These are phyloP conservation scores for Retiboletus fuscus DNA, from an alignment of 1,284 basidiomycete genomes.

Conservation along the genomic window DNA sequence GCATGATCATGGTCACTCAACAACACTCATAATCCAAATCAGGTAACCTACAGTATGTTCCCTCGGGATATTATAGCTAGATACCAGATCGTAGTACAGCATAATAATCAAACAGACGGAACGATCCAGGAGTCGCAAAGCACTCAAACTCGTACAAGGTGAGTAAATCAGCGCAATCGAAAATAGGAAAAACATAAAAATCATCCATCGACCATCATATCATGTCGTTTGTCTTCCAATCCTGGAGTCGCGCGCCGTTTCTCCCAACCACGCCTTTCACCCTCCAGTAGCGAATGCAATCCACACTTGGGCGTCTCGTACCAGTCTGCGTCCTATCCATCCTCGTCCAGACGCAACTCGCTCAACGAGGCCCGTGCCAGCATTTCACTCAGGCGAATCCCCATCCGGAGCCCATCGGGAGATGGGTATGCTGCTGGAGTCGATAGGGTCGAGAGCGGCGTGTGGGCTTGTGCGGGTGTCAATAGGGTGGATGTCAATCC, in stretches of 20 bases:
- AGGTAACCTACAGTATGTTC: too few relatives aligned
- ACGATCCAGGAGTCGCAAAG: not conserved
- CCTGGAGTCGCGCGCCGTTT: slow-evolving; percentile 14
- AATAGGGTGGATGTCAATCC: slow-evolving; percentile 47
- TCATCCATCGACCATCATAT: slow-evolving; percentile 39
- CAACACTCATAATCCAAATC: too few relatives aligned
- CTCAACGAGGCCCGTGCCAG: slow-evolving; percentile 47
- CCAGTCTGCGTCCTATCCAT: slow-evolving; percentile 19
- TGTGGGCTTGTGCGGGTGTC: slow-evolving; percentile 45
- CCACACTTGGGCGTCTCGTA: slow-evolving; percentile 45
- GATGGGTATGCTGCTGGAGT: slow-evolving; percentile 43
- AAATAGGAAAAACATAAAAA: not conserved
- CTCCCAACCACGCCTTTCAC: slow-evolving; percentile 14
- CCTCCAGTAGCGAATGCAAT: slow-evolving; percentile 27
- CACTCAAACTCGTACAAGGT: not conserved
- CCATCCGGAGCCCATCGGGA: slow-evolving; percentile 42
- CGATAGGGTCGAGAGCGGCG: slow-evolving; percentile 45
- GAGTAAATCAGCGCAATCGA: slow-evolving; percentile 2
- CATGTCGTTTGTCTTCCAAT: slow-evolving; percentile 19
- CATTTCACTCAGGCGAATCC: slow-evolving; percentile 43
- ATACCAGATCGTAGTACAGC: slow-evolving; percentile 17
- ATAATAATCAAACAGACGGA: not conserved
- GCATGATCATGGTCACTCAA: too few relatives aligned
- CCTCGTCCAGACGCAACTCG: slow-evolving; percentile 45
- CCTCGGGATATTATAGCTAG: not conserved